These are phyloP conservation scores for Aspergillus ruber DNA, from an alignment of 2,329 filamentous ascomycete genomes.

Conservation along the genomic window DNA sequence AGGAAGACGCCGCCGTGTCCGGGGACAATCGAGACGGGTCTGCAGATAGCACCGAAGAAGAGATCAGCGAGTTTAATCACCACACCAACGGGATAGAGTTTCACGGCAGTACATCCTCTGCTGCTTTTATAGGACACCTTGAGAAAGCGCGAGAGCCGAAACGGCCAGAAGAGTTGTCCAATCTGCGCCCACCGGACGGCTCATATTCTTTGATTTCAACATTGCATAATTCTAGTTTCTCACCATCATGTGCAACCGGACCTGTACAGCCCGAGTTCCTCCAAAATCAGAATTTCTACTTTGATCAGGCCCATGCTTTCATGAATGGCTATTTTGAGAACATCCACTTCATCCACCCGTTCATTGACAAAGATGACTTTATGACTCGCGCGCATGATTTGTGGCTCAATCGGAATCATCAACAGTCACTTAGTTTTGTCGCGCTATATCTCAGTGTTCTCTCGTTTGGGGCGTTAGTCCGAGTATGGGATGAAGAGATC, in stretches of 20 bases:
- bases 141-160: constrained; percentile 25
- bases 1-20: constrained; percentile 8
- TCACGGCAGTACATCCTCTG: constrained; percentile 44
- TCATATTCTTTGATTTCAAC: constrained; percentile 39
- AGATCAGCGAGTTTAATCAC: constrained; percentile 40
- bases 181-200: constrained; percentile 11
- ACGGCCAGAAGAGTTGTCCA: constrained; percentile 9
- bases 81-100: constrained; percentile 45
- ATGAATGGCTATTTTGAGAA: constrained; percentile 45
- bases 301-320: constrained; percentile 41
- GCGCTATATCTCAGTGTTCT: constrained; percentile 44
- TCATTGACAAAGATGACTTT: constrained; percentile 43
- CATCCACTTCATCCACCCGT: constrained; percentile 44
- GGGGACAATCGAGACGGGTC: constrained; percentile 17
- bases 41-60: constrained; percentile 25
- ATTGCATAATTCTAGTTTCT: constrained; percentile 43
- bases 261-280: constrained; percentile 13
- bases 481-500: constrained; percentile 38
- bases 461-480: constrained; percentile 42
- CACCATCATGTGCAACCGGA: constrained; percentile 19
- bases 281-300: constrained; percentile 34
- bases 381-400: constrained; percentile 38
- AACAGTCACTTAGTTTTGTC: constrained; percentile 37
- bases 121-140: constrained; percentile 40
- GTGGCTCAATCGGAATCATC: constrained; percentile 31